A percentile compares a stretch with the other conserved stretches of the same genome.
phyloP scores from a whole-genome alignment of 2,329 filamentous ascomycete species.

The Clarireedia homoeocarpa region DNA sequence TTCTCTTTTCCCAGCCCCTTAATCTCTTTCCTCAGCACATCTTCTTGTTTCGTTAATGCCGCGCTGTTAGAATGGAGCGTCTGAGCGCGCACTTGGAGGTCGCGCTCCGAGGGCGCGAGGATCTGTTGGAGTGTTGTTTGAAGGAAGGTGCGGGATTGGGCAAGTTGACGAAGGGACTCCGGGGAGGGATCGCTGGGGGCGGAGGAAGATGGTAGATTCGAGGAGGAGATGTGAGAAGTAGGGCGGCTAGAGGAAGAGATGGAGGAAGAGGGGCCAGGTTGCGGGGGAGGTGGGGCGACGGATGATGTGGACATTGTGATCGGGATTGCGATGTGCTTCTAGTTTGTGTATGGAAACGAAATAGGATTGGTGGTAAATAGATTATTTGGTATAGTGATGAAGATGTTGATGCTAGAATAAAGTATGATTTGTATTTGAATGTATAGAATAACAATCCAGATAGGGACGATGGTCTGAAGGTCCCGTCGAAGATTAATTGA shows the following conservation, averaged over 20 bases:
- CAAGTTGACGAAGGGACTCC: constrained; percentile 32
- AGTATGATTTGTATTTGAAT: too few relatives aligned
- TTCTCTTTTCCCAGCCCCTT: constrained; percentile 54
- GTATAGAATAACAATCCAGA: too few relatives aligned
- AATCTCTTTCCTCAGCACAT: constrained; percentile 53
- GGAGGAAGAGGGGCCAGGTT: not conserved
- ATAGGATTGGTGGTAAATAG: too few relatives aligned
- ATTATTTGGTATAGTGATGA: too few relatives aligned
- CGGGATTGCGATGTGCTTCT: too few relatives aligned
- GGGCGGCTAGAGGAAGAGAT: not conserved
- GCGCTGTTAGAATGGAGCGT: constrained; percentile 62
- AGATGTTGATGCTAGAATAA: too few relatives aligned
- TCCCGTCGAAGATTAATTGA: not conserved
- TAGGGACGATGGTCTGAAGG: too few relatives aligned
- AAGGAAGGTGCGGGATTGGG: constrained; percentile 50
- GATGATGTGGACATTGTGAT: constrained; percentile 7
- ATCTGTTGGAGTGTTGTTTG: constrained; percentile 46
- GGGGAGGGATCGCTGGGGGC: constrained; percentile 17
- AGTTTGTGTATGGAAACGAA: too few relatives aligned
- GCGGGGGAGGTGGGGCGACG: not conserved
- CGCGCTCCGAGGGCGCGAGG: constrained; percentile 60
- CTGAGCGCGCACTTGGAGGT: constrained; percentile 59
- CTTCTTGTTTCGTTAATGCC: constrained; percentile 59
- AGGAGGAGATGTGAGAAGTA: not conserved
- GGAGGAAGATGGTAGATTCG: constrained; percentile 4